phyloP scores from a whole-genome alignment of 805 yeast genomes.

The Wickerhamia fluorescens region DNA sequence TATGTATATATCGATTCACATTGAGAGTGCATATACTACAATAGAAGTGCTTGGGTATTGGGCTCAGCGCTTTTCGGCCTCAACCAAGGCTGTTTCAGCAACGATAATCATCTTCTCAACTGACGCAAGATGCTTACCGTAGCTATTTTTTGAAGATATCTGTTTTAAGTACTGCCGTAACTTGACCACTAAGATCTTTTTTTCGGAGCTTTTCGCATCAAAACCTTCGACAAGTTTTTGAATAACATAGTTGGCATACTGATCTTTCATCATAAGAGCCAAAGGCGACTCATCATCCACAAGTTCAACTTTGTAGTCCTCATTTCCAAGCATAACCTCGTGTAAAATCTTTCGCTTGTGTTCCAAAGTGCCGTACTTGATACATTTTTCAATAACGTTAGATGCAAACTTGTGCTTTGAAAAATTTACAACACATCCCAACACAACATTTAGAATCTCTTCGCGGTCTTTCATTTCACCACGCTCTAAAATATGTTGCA shows the following conservation, averaged over 20 bases:
- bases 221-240: conserved; percentile 88
- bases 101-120: conserved; percentile 65
- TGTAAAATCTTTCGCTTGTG: conserved; percentile 61
- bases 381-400: conserved; percentile 93
- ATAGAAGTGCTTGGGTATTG: too few species aligned
- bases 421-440: conserved; percentile 65
- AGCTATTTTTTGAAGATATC: conserved; percentile 53
- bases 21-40: not conserved
- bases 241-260: conserved; percentile 94
- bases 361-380: conserved; percentile 56
- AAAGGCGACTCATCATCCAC: conserved; percentile 65
- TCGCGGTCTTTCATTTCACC: conserved; percentile 61
- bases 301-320: conserved; percentile 36
- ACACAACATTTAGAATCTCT: conserved; percentile 58
- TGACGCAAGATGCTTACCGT: conserved; percentile 78
- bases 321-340: conserved; percentile 53
- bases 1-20: not conserved
- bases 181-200: conserved; percentile 60
- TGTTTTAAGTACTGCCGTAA: conserved; percentile 76
- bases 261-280: conserved; percentile 94
- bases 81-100: conserved; percentile 42
- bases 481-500: conserved; percentile 87
- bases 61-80: conserved; percentile 23
- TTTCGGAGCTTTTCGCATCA: conserved; percentile 52
- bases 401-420: conserved; percentile 98